These are phyloP conservation scores for Hydnum rufescens DNA, from an alignment of 768 basidiomycete genomes.

Conservation along the genomic window DNA sequence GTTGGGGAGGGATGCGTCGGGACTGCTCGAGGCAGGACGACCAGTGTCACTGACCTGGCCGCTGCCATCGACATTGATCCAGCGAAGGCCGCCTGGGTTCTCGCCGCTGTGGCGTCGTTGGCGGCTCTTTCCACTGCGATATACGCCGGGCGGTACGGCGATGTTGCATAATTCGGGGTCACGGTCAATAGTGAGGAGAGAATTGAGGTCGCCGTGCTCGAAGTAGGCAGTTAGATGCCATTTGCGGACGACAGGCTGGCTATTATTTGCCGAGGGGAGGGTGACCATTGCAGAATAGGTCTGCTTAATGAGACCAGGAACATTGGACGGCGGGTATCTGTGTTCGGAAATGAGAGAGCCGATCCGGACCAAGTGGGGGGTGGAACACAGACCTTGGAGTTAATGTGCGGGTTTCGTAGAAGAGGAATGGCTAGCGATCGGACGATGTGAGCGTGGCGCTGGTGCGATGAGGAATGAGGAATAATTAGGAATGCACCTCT, in stretches of 20 bases:
- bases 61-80: background rate
- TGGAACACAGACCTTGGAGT: background rate
- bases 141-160: slow-evolving; percentile 28
- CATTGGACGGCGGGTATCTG: slow-evolving; percentile 10
- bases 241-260: slow-evolving; percentile 31
- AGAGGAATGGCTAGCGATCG: slow-evolving; percentile 35
- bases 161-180: slow-evolving; percentile 27
- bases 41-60: background rate
- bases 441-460: background rate
- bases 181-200: slow-evolving; percentile 28
- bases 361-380: background rate
- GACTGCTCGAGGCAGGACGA: background rate
- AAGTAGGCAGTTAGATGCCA: slow-evolving; percentile 48
- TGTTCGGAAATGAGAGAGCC: background rate
- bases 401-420: slow-evolving; percentile 31
- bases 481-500: background rate
- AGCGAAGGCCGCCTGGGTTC: background rate
- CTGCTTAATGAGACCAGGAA: slow-evolving; percentile 43
- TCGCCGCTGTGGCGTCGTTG: background rate
- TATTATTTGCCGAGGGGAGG: slow-evolving; percentile 15
- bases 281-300: slow-evolving; percentile 50
- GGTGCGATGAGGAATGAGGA: background rate
- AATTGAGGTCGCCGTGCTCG: slow-evolving; percentile 28
- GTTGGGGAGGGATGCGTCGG: background rate
- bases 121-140: slow-evolving; percentile 25